These are phyloP conservation scores for Alternaria sp. DNA, from an alignment of 2,329 filamentous ascomycete species.

Conservation along the genomic window DNA sequence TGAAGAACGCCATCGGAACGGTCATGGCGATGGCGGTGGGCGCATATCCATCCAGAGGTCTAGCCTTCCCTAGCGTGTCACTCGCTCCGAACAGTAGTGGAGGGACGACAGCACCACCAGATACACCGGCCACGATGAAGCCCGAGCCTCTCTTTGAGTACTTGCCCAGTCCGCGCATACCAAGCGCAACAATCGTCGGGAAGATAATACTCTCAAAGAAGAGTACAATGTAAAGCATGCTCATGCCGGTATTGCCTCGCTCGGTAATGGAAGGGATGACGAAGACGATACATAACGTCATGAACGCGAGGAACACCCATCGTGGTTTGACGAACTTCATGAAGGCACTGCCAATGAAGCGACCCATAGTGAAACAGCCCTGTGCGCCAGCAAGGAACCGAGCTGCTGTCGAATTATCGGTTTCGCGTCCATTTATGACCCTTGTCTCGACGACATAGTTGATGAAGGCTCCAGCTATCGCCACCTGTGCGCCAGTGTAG, in stretches of 20 bases:
- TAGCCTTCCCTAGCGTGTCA: slow-evolving; percentile 60
- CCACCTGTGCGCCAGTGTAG: slow-evolving; percentile 76
- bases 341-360: slow-evolving; percentile 70
- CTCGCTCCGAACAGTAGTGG: slow-evolving; percentile 73
- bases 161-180: slow-evolving; percentile 75
- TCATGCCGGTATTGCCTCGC: slow-evolving; percentile 59
- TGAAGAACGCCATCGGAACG: slow-evolving; percentile 64
- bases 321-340: slow-evolving; percentile 73
- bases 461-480: slow-evolving; percentile 55
- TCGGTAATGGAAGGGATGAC: slow-evolving; percentile 60
- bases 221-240: slow-evolving; percentile 73
- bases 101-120: slow-evolving; percentile 75
- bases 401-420: slow-evolving; percentile 61
- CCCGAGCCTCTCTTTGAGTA: slow-evolving; percentile 80
- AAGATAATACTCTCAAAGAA: slow-evolving; percentile 85
- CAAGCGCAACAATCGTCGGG: slow-evolving; percentile 80
- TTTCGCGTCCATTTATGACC: slow-evolving; percentile 20
- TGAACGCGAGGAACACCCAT: slow-evolving; percentile 72
- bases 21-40: slow-evolving; percentile 68
- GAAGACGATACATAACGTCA: slow-evolving; percentile 64
- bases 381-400: slow-evolving; percentile 78
- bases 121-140: slow-evolving; percentile 73
- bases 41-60: slow-evolving; percentile 26
- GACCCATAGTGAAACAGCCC: slow-evolving; percentile 73
- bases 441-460: slow-evolving; percentile 59